A percentile compares a stretch with the other conserved stretches of the same genome.
phyloP scores from a whole-genome alignment of 176 grass and related monocot genomes.

The Triticum aestivum region DNA sequence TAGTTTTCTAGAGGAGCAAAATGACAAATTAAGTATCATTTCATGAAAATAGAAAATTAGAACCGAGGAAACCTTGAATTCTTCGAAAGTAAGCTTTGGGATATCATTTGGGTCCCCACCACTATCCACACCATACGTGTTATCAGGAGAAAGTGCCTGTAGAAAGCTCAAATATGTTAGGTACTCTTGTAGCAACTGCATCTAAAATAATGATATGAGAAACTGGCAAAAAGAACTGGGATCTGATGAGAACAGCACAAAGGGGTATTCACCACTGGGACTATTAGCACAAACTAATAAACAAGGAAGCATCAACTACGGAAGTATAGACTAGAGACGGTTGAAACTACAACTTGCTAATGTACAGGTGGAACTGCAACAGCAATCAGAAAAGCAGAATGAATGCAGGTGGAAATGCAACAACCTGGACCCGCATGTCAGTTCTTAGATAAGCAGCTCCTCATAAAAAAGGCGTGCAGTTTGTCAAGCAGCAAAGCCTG shows the following conservation, averaged over 20 bases:
- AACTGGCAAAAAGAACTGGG: background rate
- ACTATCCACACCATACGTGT: slow-evolving; percentile 97
- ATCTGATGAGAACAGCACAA: slow-evolving; percentile 1
- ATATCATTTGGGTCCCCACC: slow-evolving; percentile 96
- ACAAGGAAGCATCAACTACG: background rate
- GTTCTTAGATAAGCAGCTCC: slow-evolving; percentile 21
- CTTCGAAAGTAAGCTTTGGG: slow-evolving; percentile 94
- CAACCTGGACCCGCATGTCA: slow-evolving; percentile 4
- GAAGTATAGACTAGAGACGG: slow-evolving; percentile 10
- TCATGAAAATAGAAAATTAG: slow-evolving; percentile 15
- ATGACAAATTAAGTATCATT: background rate
- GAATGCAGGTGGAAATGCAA: background rate
- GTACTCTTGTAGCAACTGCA: background rate
- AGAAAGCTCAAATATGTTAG: slow-evolving; percentile 31
- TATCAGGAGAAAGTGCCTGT: slow-evolving; percentile 92
- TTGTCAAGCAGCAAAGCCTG: slow-evolving; percentile 12
- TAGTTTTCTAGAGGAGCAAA: slow-evolving; percentile 12
- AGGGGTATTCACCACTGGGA: background rate
- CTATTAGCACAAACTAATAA: slow-evolving; percentile 10
- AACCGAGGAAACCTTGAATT: slow-evolving; percentile 82
- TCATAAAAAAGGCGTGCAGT: background rate
- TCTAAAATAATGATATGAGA: slow-evolving; percentile 8
- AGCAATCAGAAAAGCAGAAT: slow-evolving; percentile 23
- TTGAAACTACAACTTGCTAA: background rate
- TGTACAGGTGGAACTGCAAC: slow-evolving; percentile 3